Conservation (phyloP, 768 basidiomycete genomes). For the Pholiota microspora region DNA sequence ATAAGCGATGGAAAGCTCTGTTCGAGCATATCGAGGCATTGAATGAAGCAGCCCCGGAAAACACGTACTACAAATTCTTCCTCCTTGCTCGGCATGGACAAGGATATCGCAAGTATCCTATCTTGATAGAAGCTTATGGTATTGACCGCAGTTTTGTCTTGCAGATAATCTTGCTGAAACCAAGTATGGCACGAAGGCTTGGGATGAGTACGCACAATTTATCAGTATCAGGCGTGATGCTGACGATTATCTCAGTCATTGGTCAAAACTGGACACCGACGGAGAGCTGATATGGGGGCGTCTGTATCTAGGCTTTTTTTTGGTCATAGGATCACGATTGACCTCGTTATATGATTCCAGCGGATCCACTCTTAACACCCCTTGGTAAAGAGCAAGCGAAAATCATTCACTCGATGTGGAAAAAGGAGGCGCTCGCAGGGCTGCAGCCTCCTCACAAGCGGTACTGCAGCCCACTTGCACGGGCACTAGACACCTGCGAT, state of each 20-base stretch:
- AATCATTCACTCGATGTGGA: constrained; percentile 45
- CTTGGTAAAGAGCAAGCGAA: constrained; percentile 57
- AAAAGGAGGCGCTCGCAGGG: constrained; percentile 35
- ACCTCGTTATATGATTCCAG: constrained; percentile 26
- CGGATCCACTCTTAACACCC: constrained; percentile 64
- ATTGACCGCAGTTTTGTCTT: background rate
- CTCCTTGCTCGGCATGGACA: constrained; percentile 71
- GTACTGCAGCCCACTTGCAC: constrained; percentile 63
- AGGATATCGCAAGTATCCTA: constrained; percentile 59
- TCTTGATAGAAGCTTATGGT: background rate
- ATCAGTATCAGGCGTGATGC: background rate
- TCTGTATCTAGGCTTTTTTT: constrained; percentile 31
- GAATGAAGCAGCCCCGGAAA: constrained; percentile 37
- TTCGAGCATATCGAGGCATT: constrained; percentile 39
- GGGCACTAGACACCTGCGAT: constrained; percentile 56
- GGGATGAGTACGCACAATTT: constrained; percentile 50
- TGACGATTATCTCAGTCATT: constrained; percentile 41
- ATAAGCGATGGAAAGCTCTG: constrained; percentile 18
- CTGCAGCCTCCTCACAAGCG: constrained; percentile 54
- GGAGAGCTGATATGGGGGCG: constrained; percentile 73
- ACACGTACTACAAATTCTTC: constrained; percentile 58
- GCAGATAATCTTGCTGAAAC: constrained; percentile 66
- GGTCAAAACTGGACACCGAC: constrained; percentile 63
- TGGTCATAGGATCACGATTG: background rate
- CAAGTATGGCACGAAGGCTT: constrained; percentile 56